Conservation (phyloP, 1,139 yeast genomes). For the Geotrichum carabidarum region DNA sequence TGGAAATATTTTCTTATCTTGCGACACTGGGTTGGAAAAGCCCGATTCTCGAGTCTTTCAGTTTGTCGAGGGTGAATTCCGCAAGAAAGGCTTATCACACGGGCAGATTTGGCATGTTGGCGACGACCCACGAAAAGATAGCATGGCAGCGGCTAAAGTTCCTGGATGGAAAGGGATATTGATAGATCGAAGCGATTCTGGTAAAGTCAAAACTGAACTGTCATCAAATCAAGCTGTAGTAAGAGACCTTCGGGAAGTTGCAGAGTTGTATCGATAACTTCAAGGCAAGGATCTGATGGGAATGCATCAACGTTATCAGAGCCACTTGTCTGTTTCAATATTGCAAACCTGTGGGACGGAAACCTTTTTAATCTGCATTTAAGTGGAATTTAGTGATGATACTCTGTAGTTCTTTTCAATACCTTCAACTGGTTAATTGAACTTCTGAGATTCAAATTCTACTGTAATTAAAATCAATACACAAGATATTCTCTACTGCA, state of each 20-base stretch:
- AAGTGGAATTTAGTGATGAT: too few relatives aligned
- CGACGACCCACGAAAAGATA: constrained; percentile 29
- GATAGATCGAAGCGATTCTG: constrained; percentile 23
- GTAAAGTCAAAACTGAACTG: neutral
- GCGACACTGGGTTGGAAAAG: constrained; percentile 28
- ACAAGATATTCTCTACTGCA: too few relatives aligned
- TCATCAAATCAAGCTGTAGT: neutral
- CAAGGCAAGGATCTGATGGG: neutral
- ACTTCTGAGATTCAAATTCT: too few relatives aligned
- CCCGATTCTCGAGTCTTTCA: constrained; percentile 27
- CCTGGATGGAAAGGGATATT: constrained; percentile 31
- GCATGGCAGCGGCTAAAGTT: constrained; percentile 24
- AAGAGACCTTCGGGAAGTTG: neutral
- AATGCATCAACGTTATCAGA: too few relatives aligned
- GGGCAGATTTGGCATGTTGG: constrained; percentile 28
- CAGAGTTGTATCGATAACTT: neutral
- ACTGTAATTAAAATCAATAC: too few relatives aligned
- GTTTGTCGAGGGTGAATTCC: constrained; percentile 12
- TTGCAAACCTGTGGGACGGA: too few relatives aligned
- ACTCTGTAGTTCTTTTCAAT: too few relatives aligned
- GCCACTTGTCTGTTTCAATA: too few relatives aligned
- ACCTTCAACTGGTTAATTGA: too few relatives aligned
- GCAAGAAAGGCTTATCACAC: neutral
- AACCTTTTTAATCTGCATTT: too few relatives aligned
- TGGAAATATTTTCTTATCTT: constrained; percentile 23